Base-by-base conservation (phyloP, 345 rosid genomes). In the Populus nigra region DNA sequence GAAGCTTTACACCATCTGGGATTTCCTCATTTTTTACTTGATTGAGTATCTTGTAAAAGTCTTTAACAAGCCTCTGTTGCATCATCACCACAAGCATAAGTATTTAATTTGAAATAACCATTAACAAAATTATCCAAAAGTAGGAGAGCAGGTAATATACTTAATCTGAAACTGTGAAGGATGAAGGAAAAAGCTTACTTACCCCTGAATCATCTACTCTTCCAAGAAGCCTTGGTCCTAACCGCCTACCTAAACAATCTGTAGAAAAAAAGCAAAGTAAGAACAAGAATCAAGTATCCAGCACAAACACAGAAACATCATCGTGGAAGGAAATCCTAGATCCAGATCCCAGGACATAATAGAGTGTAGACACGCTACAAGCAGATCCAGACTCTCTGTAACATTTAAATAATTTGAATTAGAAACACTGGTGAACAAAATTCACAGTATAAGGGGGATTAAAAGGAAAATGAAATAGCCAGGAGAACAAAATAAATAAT, bases 201-300 rank as follows among this genome's bases (percentile, higher is more conserved):
- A 94, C 98, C 93, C 83, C 96, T 74, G 99, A 94, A 87, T 89
- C 96, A 90, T 94, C 98, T 83, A 80, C 91, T 80, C 93, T 88
- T 65, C 96, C 92, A 49, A 96, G 97, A 89, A 96, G 84, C 88
- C 88, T 92, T 59, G 99, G 99, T 85, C 99, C 98, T 81, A 91
- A 86, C 77, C 97, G 93, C 87, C 99, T 89, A 74, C 99, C 99
- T 88, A 96, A 90, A 89, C 99, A 96, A 91, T 92, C 99, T 96
- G 88, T 77, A 74, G 75, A 69, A 80, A 49, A 84, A 66, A 62
- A 71, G 71, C 72, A 75, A 69, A 78, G 72, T 47, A 25, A 76
- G 38, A 49, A 77, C 27, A 71, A 59, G 57, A 82, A 81, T 39
- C 77, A 69, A 43, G 66, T 73, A 74, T 72, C 59, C 69, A 66